These are phyloP conservation scores for Obba rivulosa DNA, from an alignment of 768 basidiomycete genomes.

Conservation along the genomic window DNA sequence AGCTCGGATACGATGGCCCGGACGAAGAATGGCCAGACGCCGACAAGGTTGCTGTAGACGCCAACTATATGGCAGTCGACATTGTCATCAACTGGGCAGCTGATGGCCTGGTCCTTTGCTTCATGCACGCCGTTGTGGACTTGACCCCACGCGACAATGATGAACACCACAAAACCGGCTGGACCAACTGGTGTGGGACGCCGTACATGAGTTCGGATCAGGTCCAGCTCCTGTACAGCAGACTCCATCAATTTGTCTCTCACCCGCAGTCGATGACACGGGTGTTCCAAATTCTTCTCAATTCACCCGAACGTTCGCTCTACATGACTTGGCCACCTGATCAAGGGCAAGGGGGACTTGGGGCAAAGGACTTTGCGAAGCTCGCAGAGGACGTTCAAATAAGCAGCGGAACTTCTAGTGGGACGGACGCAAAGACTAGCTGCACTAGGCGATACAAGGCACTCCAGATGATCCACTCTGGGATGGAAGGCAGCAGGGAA, in stretches of 20 bases:
- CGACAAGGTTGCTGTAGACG: slow-evolving; percentile 65
- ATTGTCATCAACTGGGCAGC: slow-evolving; percentile 89
- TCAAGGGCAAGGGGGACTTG: slow-evolving; percentile 30
- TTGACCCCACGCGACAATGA: slow-evolving; percentile 68
- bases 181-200: slow-evolving; percentile 90
- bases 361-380: slow-evolving; percentile 39
- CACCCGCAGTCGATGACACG: slow-evolving; percentile 47
- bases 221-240: slow-evolving; percentile 51
- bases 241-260: slow-evolving; percentile 51
- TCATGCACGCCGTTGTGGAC: slow-evolving; percentile 81
- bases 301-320: slow-evolving; percentile 49
- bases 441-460: slow-evolving; percentile 83
- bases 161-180: slow-evolving; percentile 64
- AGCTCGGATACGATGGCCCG: slow-evolving; percentile 63
- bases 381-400: slow-evolving; percentile 68
- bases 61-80: slow-evolving; percentile 80
- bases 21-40: slow-evolving; percentile 52
- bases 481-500: slow-evolving; percentile 48
- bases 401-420: slow-evolving; percentile 40
- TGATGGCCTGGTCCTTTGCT: slow-evolving; percentile 81
- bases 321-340: slow-evolving; percentile 79
- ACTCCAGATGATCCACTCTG: slow-evolving; percentile 46
- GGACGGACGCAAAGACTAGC: slow-evolving; percentile 75
- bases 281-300: slow-evolving; percentile 76
- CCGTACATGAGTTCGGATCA: slow-evolving; percentile 55